Conservation (phyloP, 441 rosid species). For the Dalechampia spathulata region DNA sequence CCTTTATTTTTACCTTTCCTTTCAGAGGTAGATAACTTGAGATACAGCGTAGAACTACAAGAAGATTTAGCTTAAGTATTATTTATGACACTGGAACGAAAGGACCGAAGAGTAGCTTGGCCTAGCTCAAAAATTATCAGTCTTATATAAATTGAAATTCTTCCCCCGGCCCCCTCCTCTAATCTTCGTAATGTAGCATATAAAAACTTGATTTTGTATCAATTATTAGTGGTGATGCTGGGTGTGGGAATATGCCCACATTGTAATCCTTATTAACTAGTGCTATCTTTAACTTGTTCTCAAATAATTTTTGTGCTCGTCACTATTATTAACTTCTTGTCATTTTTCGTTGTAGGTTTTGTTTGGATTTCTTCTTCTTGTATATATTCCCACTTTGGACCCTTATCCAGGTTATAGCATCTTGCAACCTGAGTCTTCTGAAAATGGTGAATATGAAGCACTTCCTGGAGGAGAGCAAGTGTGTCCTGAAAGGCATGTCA, state of each 20-base stretch:
- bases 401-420: constrained; percentile 56
- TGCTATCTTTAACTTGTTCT: not conserved
- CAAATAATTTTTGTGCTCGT: too few relatives aligned
- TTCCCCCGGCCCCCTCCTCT: too few relatives aligned
- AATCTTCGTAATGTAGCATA: too few relatives aligned
- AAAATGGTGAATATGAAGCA: constrained; percentile 59
- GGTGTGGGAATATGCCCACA: too few relatives aligned
- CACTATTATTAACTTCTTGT: not conserved
- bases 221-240: too few relatives aligned
- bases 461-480: constrained; percentile 66
- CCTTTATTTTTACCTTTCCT: not conserved
- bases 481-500: constrained; percentile 75
- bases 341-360: constrained; percentile 43
- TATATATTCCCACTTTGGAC: constrained; percentile 65
- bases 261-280: not conserved
- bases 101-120: too few relatives aligned
- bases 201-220: too few relatives aligned
- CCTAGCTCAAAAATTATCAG: too few relatives aligned
- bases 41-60: too few relatives aligned
- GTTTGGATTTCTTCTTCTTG: constrained; percentile 64
- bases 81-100: too few relatives aligned
- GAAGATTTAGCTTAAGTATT: too few relatives aligned
- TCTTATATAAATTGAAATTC: too few relatives aligned
- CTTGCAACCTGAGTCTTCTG: constrained; percentile 42
- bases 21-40: not conserved